Evolutionary conservation across 163 green algal genomes (phyloP).

Genomic region (Coccomyxa subellipsoidea): DNA sequence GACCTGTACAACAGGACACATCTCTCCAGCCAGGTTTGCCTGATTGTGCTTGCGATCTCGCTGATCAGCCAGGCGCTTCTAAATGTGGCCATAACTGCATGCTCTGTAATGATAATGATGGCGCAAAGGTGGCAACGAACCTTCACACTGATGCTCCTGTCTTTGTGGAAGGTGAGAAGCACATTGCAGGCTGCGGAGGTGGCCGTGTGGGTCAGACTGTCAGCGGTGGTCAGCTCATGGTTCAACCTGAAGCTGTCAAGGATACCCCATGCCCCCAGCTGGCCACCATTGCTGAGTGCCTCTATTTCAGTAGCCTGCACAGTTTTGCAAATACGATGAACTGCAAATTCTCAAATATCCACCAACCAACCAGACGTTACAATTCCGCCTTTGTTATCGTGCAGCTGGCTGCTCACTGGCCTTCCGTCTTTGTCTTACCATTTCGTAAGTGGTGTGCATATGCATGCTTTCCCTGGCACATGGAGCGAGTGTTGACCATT

Average conservation of each 20-base stretch:
- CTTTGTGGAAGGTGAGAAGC: not conserved
- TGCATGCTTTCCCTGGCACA: too few species aligned
- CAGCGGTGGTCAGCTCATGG: conserved; percentile 11
- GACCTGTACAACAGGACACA: not conserved
- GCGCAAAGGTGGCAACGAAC: not conserved
- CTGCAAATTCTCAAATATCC: too few species aligned
- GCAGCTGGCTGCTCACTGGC: too few species aligned
- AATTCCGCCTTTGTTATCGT: too few species aligned
- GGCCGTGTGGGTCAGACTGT: conserved; percentile 16
- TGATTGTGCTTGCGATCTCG: not conserved
- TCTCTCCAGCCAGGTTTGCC: not conserved
- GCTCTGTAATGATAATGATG: not conserved
- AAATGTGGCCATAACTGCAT: not conserved
- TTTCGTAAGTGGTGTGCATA: too few species aligned
- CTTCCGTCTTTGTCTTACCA: too few species aligned
- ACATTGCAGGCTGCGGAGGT: not conserved
- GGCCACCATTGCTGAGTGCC: not conserved
- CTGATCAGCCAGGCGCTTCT: too few species aligned
- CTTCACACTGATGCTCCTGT: conserved; percentile 8
- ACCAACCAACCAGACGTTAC: too few species aligned
- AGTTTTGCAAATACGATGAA: too few species aligned
- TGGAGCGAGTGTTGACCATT: too few species aligned
- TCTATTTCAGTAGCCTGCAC: conserved; percentile 11
- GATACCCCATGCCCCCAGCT: conserved; percentile 23
- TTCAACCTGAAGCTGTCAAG: conserved; percentile 38